Conservation (phyloP, 805 yeast species). For the Hanseniaspora singularis region DNA sequence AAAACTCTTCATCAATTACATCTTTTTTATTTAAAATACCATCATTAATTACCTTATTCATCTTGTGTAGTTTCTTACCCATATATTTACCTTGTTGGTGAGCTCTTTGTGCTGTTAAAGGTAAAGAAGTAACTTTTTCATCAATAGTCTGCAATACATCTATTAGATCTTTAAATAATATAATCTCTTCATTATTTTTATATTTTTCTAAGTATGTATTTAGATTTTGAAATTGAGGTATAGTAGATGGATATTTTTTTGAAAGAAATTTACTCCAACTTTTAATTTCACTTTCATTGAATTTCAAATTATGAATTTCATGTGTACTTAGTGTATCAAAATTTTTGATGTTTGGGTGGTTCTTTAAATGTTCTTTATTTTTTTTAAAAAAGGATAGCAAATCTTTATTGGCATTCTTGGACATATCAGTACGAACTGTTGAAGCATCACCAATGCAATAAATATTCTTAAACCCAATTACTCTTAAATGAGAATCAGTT, state of each 20-base stretch:
- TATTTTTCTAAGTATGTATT: conserved; percentile 42
- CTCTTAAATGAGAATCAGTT: conserved; percentile 61
- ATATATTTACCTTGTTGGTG: conserved; percentile 58
- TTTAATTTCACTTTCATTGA: conserved; percentile 38
- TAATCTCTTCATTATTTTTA: conserved; percentile 39
- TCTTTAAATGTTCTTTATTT: conserved; percentile 30
- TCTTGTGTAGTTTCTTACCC: conserved; percentile 45
- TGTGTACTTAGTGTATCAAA: neutral
- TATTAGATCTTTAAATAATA: conserved; percentile 42
- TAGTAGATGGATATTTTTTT: conserved; percentile 44
- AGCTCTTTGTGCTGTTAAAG: conserved; percentile 67
- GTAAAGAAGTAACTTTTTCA: conserved; percentile 51
- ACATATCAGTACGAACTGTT: conserved; percentile 49
- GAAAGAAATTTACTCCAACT: conserved; percentile 39
- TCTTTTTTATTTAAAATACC: conserved; percentile 14
- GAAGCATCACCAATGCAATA: conserved; percentile 67
- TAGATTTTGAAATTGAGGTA: conserved; percentile 42
- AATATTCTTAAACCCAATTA: conserved; percentile 57
- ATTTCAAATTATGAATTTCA: conserved; percentile 29
- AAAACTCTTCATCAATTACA: conserved; percentile 36
- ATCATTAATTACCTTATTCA: conserved; percentile 34
- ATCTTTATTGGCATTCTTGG: conserved; percentile 43
- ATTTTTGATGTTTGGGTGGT: conserved; percentile 40
- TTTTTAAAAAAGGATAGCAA: conserved; percentile 26
- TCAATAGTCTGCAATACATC: conserved; percentile 43